Conservation (phyloP, 1,139 yeast species). For the Candida gigantensis region DNA sequence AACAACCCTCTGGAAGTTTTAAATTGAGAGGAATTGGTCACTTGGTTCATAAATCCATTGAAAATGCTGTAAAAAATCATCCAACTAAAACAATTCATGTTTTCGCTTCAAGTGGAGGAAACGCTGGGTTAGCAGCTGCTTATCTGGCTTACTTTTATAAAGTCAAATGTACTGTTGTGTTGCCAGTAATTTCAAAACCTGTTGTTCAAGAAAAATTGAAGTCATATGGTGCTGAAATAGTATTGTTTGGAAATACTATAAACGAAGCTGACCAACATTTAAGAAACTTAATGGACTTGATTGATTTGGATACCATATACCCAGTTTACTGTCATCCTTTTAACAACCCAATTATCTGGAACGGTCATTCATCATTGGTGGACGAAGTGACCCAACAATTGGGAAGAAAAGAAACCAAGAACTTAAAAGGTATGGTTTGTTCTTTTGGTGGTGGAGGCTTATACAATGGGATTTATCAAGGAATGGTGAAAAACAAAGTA, state of each 20-base stretch:
- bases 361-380: conserved; percentile 62
- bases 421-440: conserved; percentile 60
- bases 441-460: conserved; percentile 81
- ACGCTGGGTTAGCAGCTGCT: conserved; percentile 79
- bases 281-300: conserved; percentile 35
- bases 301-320: conserved; percentile 24
- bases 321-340: conserved; percentile 73
- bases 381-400: conserved; percentile 56
- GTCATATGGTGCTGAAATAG: conserved; percentile 53
- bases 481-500: conserved; percentile 45
- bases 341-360: conserved; percentile 64
- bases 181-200: conserved; percentile 51
- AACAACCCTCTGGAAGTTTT: conserved; percentile 75
- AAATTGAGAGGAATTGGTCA: conserved; percentile 67
- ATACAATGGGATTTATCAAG: conserved; percentile 61
- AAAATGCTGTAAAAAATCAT: conserved; percentile 13
- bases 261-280: conserved; percentile 65
- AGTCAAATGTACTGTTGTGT: conserved; percentile 62
- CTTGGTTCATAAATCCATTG: conserved; percentile 35
- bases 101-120: conserved; percentile 72
- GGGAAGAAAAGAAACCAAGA: conserved; percentile 20
- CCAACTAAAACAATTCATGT: conserved; percentile 42
- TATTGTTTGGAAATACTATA: conserved; percentile 58
- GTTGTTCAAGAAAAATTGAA: conserved; percentile 32
- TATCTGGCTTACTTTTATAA: conserved; percentile 50